A percentile compares a stretch with the other conserved stretches of the same genome.
Conservation (phyloP, 148 eudicot genomes). For the Rhododendron kiyosumense region DNA sequence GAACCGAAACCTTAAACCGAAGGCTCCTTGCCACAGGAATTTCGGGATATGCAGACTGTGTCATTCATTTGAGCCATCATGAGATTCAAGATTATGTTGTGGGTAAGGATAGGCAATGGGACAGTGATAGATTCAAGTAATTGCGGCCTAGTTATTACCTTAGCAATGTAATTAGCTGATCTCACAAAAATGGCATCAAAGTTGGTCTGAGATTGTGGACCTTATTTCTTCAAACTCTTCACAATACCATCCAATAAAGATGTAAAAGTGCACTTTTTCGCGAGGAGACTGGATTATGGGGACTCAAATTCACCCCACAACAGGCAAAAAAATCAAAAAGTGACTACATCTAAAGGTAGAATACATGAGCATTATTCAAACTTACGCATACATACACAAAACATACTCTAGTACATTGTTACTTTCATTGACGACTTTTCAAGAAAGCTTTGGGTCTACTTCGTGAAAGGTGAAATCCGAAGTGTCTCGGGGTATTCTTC, state of each 20-base stretch:
- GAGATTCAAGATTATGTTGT: background rate
- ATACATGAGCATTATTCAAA: too few relatives aligned
- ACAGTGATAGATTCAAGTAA: background rate
- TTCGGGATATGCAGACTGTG: background rate
- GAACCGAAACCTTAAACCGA: background rate
- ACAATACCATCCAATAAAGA: too few relatives aligned
- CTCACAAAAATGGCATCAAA: background rate
- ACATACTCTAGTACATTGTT: too few relatives aligned
- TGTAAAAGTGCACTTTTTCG: too few relatives aligned
- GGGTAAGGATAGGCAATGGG: background rate
- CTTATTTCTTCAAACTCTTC: background rate
- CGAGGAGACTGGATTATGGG: too few relatives aligned
- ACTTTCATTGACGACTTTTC: too few relatives aligned
- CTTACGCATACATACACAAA: too few relatives aligned
- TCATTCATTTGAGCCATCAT: background rate
- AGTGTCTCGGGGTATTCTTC: background rate
- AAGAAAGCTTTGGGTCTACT: background rate
- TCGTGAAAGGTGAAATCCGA: background rate
- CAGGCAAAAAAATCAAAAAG: too few relatives aligned
- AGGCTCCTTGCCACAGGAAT: background rate
- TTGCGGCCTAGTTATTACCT: background rate
- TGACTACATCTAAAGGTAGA: too few relatives aligned
- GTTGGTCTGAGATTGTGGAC: background rate
- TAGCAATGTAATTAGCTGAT: background rate
- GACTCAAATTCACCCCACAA: too few relatives aligned